A percentile compares a stretch with the other conserved stretches of the same genome.
Evolutionary conservation across 176 grass and related monocot species (phyloP).

Genomic region (Poa pratensis): DNA sequence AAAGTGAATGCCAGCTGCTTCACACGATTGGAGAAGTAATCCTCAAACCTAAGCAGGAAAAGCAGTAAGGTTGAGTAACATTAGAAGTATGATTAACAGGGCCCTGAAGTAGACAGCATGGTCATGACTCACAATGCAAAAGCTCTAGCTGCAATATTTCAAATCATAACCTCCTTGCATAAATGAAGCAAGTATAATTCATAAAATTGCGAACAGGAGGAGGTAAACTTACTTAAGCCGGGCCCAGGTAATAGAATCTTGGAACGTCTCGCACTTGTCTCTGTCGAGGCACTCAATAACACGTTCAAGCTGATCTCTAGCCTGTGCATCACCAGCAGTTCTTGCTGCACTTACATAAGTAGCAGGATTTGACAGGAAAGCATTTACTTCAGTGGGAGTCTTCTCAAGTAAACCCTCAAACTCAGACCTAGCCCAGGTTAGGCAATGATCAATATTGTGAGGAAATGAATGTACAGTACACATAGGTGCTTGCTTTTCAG

Average conservation of each 20-base stretch:
- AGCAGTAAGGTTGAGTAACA: conserved; percentile 9
- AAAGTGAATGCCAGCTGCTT: conserved; percentile 89
- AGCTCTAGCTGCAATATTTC: not conserved
- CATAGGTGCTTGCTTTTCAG: conserved; percentile 95
- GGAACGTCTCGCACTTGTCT: conserved; percentile 83
- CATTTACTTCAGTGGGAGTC: conserved; percentile 85
- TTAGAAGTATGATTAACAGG: not conserved
- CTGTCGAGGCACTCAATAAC: conserved; percentile 83
- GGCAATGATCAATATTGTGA: conserved; percentile 95
- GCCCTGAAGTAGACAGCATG: not conserved
- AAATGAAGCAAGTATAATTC: conserved; percentile 3
- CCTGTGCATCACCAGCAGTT: conserved; percentile 87
- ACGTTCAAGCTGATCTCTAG: conserved; percentile 74
- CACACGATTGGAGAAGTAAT: conserved; percentile 81
- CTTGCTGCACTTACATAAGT: conserved; percentile 61
- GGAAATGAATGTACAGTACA: conserved; percentile 95
- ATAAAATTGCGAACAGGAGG: not conserved
- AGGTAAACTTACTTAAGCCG: conserved; percentile 62
- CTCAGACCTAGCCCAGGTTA: conserved; percentile 91
- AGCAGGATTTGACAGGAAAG: conserved; percentile 72
- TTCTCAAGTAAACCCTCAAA: conserved; percentile 98
- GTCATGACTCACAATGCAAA: not conserved
- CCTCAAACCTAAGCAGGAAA: conserved; percentile 71
- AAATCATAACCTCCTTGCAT: not conserved
- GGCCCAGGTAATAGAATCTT: conserved; percentile 88